Conservation (phyloP, 2,329 filamentous ascomycete species). For the Diplodia corticola region DNA sequence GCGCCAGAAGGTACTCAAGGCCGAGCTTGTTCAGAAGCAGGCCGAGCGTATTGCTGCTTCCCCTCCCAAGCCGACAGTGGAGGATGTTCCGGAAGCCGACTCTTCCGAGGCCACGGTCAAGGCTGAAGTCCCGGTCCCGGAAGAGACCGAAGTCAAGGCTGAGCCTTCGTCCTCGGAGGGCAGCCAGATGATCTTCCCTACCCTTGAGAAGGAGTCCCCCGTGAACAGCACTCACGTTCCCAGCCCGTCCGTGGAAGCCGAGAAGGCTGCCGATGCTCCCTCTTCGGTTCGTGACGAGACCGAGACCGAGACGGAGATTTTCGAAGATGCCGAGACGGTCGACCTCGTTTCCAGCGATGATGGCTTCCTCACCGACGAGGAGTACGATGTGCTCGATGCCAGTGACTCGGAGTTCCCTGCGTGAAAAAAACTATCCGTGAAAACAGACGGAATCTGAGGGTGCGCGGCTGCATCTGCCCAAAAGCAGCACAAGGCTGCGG, state of each 20-base stretch:
- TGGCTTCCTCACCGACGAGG: slow-evolving; percentile 92
- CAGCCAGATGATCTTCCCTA: slow-evolving; percentile 94
- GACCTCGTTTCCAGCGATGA: slow-evolving; percentile 57
- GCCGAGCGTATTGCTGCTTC: not conserved
- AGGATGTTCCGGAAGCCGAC: slow-evolving; percentile 20
- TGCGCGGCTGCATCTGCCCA: not conserved
- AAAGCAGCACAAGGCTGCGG: not conserved
- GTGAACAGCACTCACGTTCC: slow-evolving; percentile 67
- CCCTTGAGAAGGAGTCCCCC: slow-evolving; percentile 90
- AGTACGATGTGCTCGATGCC: slow-evolving; percentile 95
- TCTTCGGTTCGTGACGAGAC: slow-evolving; percentile 52
- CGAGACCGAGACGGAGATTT: slow-evolving; percentile 55
- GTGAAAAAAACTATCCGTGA: not conserved
- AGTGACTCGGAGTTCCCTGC: slow-evolving; percentile 61
- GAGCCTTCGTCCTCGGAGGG: slow-evolving; percentile 29
- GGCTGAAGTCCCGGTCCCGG: not conserved
- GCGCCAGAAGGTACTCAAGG: slow-evolving; percentile 7
- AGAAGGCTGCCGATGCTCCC: slow-evolving; percentile 35
- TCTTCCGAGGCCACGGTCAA: not conserved
- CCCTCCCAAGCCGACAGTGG: slow-evolving; percentile 20
- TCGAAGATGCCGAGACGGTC: slow-evolving; percentile 61
- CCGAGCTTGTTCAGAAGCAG: slow-evolving; percentile 14
- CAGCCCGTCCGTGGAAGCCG: slow-evolving; percentile 27
- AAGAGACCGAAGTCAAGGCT: slow-evolving; percentile 11
- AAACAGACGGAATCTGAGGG: not conserved